Evolutionary conservation across 2,329 filamentous ascomycete genomes (phyloP), one percentile per base, ranked within the genome.

Genomic region (Phyllosticta capitalensis): DNA sequence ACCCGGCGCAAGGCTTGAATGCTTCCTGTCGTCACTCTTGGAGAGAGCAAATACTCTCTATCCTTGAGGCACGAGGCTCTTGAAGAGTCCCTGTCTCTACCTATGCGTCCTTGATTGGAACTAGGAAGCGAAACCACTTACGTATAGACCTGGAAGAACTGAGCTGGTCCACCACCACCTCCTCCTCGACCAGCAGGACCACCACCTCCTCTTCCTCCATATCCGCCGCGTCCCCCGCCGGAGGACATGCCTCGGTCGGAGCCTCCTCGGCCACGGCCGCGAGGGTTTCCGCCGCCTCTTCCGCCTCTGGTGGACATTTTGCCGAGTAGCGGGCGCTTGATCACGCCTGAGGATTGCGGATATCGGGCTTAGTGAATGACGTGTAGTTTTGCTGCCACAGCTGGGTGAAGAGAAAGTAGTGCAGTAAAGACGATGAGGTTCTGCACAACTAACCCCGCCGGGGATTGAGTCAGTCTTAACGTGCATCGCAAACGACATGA

Each of bases 201-300:
- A 26, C 24, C 24, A 4, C 24, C 7, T n/a, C 57, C 21, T 21
- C 48, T 51, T 5, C 54, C 30, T 51, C 55, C 59, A 14, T 56
- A 53, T 21, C 61, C 63, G 2, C 59, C 61, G 22, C 62, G 62
- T 26, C 64, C 62, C 10, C 55, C 60, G 12, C 53, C 10, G 21
- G 26, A 52, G 6, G 57, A 63, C 22, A 61, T 61, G 28, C 64
- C 61, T 17, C 55, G 55, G 9, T 50, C 22, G 45, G 51, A 57
- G 10, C 59, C 64, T 22, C 63, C 64, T 28, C 61, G 54, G 21
- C 24, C 24, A 26, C 24, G 24, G 24, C 24, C 53, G 19, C 53
- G 53, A 28, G 53, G 53, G 3, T 28, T 24, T 56, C 54, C 54
- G 14, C 38, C 45, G 22, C 54, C 54, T 52, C 55, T 52, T 17